Conservation (phyloP, 371 early-diverging fungal genomes). For the Lichtheimia hyalospora region DNA sequence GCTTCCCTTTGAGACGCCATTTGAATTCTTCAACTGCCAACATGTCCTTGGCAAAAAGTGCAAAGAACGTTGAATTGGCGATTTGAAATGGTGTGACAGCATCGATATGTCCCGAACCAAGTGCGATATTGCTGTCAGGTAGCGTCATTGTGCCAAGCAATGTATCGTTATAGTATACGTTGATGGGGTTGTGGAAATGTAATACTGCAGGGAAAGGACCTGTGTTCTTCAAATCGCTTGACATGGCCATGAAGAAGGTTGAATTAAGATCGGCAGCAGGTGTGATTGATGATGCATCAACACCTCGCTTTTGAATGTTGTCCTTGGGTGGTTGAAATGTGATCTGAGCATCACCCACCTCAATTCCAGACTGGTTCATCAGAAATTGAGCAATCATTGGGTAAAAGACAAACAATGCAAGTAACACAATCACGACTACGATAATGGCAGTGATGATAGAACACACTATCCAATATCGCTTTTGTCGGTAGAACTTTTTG, state of each 20-base stretch:
- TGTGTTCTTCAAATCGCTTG: conserved; percentile 49
- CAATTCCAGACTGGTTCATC: conserved; percentile 51
- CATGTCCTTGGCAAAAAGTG: conserved; percentile 54
- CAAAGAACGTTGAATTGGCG: conserved; percentile 44
- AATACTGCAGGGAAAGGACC: conserved; percentile 59
- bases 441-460: conserved; percentile 43
- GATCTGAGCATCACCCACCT: conserved; percentile 49
- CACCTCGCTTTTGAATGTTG: conserved; percentile 19
- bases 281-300: conserved; percentile 3
- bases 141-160: conserved; percentile 55
- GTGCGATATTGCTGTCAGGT: conserved; percentile 46
- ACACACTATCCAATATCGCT: conserved; percentile 59
- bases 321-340: conserved; percentile 35
- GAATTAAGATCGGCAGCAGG: conserved; percentile 24
- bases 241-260: conserved; percentile 45
- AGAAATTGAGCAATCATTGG: conserved; percentile 58
- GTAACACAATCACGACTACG: conserved; percentile 44
- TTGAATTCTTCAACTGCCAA: conserved; percentile 47
- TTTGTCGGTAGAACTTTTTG: conserved; percentile 49
- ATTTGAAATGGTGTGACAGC: conserved; percentile 50
- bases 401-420: conserved; percentile 55
- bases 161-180: conserved; percentile 49
- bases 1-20: conserved; percentile 59
- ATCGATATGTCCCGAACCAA: conserved; percentile 44
- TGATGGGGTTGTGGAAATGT: conserved; percentile 50